These are phyloP conservation scores for Prunus yedoensis DNA, from an alignment of 331 rosid species.

Conservation along the genomic window DNA sequence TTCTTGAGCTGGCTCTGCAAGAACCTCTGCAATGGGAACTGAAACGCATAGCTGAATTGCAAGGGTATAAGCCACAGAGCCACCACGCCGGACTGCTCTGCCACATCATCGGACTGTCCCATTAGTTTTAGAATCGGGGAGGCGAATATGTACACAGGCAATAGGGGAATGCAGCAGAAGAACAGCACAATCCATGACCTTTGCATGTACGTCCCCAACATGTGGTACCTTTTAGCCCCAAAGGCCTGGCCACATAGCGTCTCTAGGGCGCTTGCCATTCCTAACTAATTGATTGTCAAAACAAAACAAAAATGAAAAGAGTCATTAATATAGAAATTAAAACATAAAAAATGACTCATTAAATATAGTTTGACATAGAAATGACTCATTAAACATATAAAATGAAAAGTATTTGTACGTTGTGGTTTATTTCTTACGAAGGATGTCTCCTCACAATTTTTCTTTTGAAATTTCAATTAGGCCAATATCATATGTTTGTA, in stretches of 20 bases:
- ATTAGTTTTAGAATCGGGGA: constrained; percentile 23
- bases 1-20: constrained; percentile 30
- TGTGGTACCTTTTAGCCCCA: constrained; percentile 13
- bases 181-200: constrained; percentile 33
- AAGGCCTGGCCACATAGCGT: constrained; percentile 35
- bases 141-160: constrained; percentile 17
- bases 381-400: too few species aligned
- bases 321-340: background rate
- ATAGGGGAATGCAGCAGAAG: background rate
- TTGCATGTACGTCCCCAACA: constrained; percentile 30
- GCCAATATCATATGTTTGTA: too few species aligned
- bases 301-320: background rate
- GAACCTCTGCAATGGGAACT: constrained; percentile 27
- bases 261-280: constrained; percentile 35
- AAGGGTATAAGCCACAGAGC: constrained; percentile 18
- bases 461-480: too few species aligned
- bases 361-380: background rate
- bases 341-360: too few species aligned
- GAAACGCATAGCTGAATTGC: constrained; percentile 10
- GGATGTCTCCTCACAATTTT: too few species aligned
- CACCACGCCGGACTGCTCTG: constrained; percentile 14
- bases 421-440: too few species aligned
- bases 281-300: constrained; percentile 14
- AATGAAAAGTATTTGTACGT: too few species aligned
- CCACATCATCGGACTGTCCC: constrained; percentile 14